A percentile compares a stretch with the other conserved stretches of the same genome.
phyloP scores from a whole-genome alignment of 2,329 filamentous ascomycete species.

The Monosporascus sp. region DNA sequence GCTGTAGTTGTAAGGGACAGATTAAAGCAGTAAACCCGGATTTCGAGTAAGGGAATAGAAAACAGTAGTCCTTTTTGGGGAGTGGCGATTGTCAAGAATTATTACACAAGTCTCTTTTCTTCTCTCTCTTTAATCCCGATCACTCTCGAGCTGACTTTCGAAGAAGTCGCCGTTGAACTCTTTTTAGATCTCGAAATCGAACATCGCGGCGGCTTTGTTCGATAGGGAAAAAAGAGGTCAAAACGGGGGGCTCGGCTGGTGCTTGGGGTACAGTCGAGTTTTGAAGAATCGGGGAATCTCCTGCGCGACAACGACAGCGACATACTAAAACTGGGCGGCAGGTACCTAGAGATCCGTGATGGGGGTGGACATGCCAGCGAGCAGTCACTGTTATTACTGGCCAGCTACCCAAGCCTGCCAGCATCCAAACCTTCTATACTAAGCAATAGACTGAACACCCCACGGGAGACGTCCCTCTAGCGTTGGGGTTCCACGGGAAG shows the following conservation, averaged over 20 bases:
- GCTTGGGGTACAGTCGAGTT: conserved; percentile 28
- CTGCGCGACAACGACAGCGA: conserved; percentile 1
- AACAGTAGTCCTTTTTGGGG: conserved; percentile 2
- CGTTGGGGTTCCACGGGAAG: neutral
- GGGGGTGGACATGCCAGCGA: neutral
- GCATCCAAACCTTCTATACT: neutral
- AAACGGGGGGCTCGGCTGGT: conserved; percentile 23
- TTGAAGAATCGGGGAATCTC: conserved; percentile 21
- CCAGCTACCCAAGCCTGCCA: neutral
- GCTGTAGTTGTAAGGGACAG: conserved; percentile 6
- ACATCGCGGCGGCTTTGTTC: conserved; percentile 50
- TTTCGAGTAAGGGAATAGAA: conserved; percentile 14
- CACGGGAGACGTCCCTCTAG: neutral
- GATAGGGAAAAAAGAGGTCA: conserved; percentile 37
- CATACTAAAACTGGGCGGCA: conserved; percentile 1
- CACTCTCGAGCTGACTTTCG: conserved; percentile 46
- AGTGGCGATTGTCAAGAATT: conserved; percentile 6
- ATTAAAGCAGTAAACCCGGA: neutral
- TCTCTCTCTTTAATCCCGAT: conserved; percentile 13
- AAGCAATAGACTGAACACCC: neutral
- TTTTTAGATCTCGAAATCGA: conserved; percentile 47
- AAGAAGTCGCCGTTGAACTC: conserved; percentile 42
- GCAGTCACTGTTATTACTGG: neutral
- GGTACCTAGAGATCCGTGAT: neutral
- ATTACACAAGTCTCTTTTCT: conserved; percentile 1